phyloP scores from a whole-genome alignment of 768 basidiomycete genomes.

The Lenzites betulinus region DNA sequence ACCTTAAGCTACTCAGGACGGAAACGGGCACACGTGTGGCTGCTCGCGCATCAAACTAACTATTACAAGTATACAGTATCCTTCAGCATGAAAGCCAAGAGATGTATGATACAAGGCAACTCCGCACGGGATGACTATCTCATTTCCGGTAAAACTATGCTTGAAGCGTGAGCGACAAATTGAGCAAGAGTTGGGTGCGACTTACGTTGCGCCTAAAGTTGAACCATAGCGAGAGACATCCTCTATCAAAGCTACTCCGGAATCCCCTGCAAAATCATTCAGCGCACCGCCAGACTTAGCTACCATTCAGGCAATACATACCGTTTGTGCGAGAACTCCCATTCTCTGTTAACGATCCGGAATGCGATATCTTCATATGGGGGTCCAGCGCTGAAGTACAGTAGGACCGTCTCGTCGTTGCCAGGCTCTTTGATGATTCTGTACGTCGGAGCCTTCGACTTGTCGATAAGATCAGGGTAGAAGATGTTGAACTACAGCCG shows the following conservation, averaged over 20 bases:
- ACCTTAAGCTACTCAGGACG: no score
- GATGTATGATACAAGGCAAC: not conserved
- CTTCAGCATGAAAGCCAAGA: not conserved
- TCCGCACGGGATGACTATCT: not conserved
- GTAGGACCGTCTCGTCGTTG: slow-evolving; percentile 91
- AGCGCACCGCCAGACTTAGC: slow-evolving; percentile 10
- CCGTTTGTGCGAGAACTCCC: slow-evolving; percentile 99
- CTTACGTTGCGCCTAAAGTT: slow-evolving; percentile 92
- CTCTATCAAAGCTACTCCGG: slow-evolving; percentile 94
- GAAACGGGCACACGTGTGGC: no score
- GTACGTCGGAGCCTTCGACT: slow-evolving; percentile 95
- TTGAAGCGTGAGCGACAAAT: slow-evolving; percentile 18
- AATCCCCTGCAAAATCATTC: slow-evolving; percentile 67
- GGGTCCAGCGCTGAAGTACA: slow-evolving; percentile 95
- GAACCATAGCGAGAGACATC: slow-evolving; percentile 95
- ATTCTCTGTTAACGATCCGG: slow-evolving; percentile 94
- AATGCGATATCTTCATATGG: slow-evolving; percentile 99
- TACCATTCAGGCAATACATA: slow-evolving; percentile 32
- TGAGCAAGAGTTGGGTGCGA: slow-evolving; percentile 20
- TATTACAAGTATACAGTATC: not conserved
- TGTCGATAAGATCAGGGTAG: slow-evolving; percentile 99
- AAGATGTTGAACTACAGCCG: slow-evolving; percentile 84
- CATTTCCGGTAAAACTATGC: slow-evolving; percentile 80
- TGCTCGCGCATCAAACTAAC: no score
- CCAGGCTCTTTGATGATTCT: slow-evolving; percentile 92